A percentile compares a stretch with the other conserved stretches of the same genome.
These are phyloP conservation scores for Pseudogymnoascus sp. DNA, from an alignment of 2,329 filamentous ascomycete genomes.

Conservation along the genomic window DNA sequence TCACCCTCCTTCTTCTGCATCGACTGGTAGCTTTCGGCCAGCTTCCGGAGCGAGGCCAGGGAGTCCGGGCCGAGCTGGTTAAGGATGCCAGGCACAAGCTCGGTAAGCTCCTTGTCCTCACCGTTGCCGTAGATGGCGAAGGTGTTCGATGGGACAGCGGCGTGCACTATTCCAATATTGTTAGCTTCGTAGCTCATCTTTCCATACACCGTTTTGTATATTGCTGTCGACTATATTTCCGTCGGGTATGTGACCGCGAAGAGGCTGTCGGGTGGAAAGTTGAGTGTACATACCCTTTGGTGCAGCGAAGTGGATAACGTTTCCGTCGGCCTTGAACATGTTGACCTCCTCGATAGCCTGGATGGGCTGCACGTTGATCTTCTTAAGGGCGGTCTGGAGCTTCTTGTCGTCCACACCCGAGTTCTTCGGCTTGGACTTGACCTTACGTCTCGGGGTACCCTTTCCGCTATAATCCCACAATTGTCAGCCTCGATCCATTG, in stretches of 20 bases:
- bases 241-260: background rate
- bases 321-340: constrained; percentile 99
- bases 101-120: constrained; percentile 99
- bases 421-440: constrained; percentile 94
- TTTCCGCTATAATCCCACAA: constrained; percentile 58
- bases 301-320: constrained; percentile 98
- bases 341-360: constrained; percentile 99
- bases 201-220: background rate
- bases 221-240: background rate
- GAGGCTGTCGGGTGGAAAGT: background rate
- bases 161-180: constrained; percentile 61
- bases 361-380: constrained; percentile 99
- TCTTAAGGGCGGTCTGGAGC: constrained; percentile 94
- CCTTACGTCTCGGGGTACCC: constrained; percentile 93
- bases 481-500: constrained; percentile 22
- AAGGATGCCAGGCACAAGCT: constrained; percentile 97
- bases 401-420: constrained; percentile 98
- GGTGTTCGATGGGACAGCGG: constrained; percentile 94
- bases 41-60: constrained; percentile 92
- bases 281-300: constrained; percentile 66
- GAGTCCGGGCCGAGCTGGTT: constrained; percentile 99
- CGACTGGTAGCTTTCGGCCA: constrained; percentile 98
- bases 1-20: constrained; percentile 89
- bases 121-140: constrained; percentile 99
- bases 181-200: background rate